These are phyloP conservation scores for Hyphodiscus sp. DNA, from an alignment of 2,329 filamentous ascomycete genomes.

Conservation along the genomic window DNA sequence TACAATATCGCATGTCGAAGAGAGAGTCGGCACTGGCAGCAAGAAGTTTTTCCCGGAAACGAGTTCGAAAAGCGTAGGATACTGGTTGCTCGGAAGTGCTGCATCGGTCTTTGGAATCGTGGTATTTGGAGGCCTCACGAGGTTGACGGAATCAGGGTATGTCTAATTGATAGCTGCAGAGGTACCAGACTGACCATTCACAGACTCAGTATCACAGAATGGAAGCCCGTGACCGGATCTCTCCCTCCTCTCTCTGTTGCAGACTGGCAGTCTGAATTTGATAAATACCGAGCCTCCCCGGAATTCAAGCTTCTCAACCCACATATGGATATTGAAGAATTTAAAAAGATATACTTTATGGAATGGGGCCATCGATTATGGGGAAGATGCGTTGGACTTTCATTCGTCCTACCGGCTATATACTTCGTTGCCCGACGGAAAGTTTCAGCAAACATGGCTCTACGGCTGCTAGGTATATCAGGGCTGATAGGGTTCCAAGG, in stretches of 20 bases:
- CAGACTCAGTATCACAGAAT: slow-evolving; percentile 97
- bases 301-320: slow-evolving; percentile 91
- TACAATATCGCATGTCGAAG: slow-evolving; percentile 17
- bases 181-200: not conserved
- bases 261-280: slow-evolving; percentile 90
- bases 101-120: slow-evolving; percentile 96
- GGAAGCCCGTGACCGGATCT: slow-evolving; percentile 91
- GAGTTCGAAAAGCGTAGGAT: slow-evolving; percentile 71
- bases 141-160: slow-evolving; percentile 93
- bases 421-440: slow-evolving; percentile 80
- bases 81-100: slow-evolving; percentile 89
- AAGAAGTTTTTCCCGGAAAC: slow-evolving; percentile 38
- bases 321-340: slow-evolving; percentile 86
- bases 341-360: slow-evolving; percentile 99
- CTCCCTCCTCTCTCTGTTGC: slow-evolving; percentile 70
- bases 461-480: slow-evolving; percentile 74
- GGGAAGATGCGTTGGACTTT: slow-evolving; percentile 85
- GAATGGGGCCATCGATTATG: slow-evolving; percentile 95
- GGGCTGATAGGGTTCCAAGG: slow-evolving; percentile 91
- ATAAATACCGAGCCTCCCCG: slow-evolving; percentile 85
- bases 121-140: slow-evolving; percentile 86
- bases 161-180: slow-evolving; percentile 13
- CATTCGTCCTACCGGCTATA: slow-evolving; percentile 78
- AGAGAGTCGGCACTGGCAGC: slow-evolving; percentile 1
- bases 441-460: slow-evolving; percentile 72